Conservation (phyloP, 306 rosid species). For the Bauhinia variegata region DNA sequence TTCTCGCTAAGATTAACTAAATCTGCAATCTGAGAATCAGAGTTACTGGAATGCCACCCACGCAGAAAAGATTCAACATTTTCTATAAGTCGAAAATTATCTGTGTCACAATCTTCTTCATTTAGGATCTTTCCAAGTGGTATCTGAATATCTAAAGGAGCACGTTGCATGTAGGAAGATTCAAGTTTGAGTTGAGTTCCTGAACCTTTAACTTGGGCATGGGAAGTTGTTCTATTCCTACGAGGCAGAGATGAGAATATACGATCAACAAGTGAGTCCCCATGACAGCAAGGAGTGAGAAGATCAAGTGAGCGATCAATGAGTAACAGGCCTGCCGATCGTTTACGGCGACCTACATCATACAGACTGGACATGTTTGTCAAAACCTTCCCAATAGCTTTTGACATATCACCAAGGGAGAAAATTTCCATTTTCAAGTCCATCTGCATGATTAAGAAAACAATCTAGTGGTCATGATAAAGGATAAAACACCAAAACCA, state of each 20-base stretch:
- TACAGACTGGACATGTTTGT: slow-evolving; percentile 95
- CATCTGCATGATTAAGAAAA: slow-evolving; percentile 68
- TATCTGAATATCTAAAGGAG: slow-evolving; percentile 82
- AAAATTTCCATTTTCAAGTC: slow-evolving; percentile 95
- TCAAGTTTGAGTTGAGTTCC: slow-evolving; percentile 55
- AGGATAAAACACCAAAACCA: slow-evolving; percentile 32
- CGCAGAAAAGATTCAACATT: slow-evolving; percentile 73
- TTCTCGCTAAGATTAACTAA: slow-evolving; percentile 58
- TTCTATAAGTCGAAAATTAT: slow-evolving; percentile 57
- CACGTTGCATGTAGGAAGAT: slow-evolving; percentile 58
- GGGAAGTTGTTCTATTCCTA: slow-evolving; percentile 52
- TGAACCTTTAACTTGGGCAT: slow-evolving; percentile 56
- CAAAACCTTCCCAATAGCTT: slow-evolving; percentile 78
- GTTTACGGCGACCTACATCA: slow-evolving; percentile 88
- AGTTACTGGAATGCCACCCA: slow-evolving; percentile 74
- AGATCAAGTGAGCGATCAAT: slow-evolving; percentile 96
- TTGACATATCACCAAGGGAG: slow-evolving; percentile 91
- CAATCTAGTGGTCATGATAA: slow-evolving; percentile 36
- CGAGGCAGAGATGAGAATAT: slow-evolving; percentile 77
- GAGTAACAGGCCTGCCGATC: slow-evolving; percentile 82
- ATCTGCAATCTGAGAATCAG: slow-evolving; percentile 58
- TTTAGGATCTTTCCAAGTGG: slow-evolving; percentile 64
- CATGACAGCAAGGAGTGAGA: slow-evolving; percentile 91
- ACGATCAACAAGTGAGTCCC: slow-evolving; percentile 87
- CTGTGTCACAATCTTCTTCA: slow-evolving; percentile 58